A percentile compares a stretch with the other conserved stretches of the same genome.
phyloP scores from a whole-genome alignment of 352 stramenopile species.

The Pythium aquatile region DNA sequence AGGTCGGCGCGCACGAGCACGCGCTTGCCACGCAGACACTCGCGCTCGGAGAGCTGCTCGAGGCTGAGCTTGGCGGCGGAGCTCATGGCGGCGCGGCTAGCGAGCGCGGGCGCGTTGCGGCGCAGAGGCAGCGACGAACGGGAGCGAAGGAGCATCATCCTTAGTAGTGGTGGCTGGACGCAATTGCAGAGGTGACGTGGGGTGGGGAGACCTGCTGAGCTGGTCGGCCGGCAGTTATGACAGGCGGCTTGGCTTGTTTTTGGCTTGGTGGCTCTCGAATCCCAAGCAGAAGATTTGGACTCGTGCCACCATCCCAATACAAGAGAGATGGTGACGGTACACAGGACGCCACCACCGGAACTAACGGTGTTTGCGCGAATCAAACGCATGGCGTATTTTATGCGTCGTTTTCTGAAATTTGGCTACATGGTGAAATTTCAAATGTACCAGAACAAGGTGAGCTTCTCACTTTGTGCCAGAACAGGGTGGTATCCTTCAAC shows the following conservation, averaged over 20 bases:
- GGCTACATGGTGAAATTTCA: background rate
- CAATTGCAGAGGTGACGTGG: background rate
- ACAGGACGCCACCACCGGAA: background rate
- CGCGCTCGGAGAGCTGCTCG: conserved; percentile 55
- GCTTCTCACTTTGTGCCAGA: no score
- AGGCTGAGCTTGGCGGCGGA: conserved; percentile 64
- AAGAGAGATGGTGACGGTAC: background rate
- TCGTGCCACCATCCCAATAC: conserved; percentile 6
- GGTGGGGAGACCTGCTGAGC: background rate
- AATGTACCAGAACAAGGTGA: no score
- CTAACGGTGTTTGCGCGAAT: background rate
- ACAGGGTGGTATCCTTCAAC: no score
- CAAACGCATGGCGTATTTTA: background rate
- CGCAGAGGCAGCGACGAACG: conserved; percentile 11
- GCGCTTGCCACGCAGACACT: conserved; percentile 92
- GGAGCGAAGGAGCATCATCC: conserved; percentile 22
- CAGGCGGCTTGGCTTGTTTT: background rate
- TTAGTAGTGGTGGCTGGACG: background rate
- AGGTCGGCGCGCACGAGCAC: conserved; percentile 98
- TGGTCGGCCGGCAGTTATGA: background rate
- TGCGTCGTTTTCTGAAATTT: conserved; percentile 6
- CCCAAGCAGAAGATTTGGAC: conserved; percentile 26
- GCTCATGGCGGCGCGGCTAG: conserved; percentile 30
- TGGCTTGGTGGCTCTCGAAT: conserved; percentile 10
- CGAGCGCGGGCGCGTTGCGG: conserved; percentile 3